Conservation (phyloP, 495 filamentous ascomycete species). For the Pyrenopolyporus hunteri region DNA sequence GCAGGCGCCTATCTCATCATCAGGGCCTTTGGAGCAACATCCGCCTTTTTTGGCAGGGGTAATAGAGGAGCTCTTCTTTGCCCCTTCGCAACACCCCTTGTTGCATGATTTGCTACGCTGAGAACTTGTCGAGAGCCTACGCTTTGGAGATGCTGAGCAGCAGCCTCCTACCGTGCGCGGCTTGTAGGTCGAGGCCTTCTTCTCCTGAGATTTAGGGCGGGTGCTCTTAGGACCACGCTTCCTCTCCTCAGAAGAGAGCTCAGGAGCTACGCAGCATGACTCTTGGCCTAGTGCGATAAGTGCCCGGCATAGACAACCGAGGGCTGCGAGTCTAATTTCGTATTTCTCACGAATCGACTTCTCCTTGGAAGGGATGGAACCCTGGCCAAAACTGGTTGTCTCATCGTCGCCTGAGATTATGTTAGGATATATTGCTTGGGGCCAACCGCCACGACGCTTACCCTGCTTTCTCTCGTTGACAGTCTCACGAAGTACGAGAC, state of each 20-base stretch:
- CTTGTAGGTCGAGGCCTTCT: slow-evolving; percentile 1
- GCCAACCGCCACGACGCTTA: neutral
- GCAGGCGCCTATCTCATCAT: slow-evolving; percentile 2
- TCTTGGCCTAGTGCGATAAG: slow-evolving; percentile 59
- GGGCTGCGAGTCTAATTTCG: slow-evolving; percentile 49
- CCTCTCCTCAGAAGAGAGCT: slow-evolving; percentile 33
- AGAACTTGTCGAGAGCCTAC: neutral
- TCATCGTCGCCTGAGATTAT: slow-evolving; percentile 19
- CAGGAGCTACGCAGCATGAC: slow-evolving; percentile 52
- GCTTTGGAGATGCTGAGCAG: slow-evolving; percentile 8
- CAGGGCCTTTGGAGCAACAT: slow-evolving; percentile 9
- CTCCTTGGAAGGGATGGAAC: slow-evolving; percentile 35
- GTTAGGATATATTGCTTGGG: slow-evolving; percentile 16
- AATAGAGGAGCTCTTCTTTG: neutral
- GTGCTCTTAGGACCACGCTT: slow-evolving; percentile 32
- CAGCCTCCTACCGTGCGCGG: slow-evolving; percentile 4
- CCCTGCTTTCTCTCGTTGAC: slow-evolving; percentile 26
- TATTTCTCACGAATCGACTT: slow-evolving; percentile 46
- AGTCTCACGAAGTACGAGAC: slow-evolving; percentile 52
- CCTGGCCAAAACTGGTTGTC: slow-evolving; percentile 37
- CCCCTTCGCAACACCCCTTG: slow-evolving; percentile 34
- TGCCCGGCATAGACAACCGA: slow-evolving; percentile 63
- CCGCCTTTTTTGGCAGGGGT: neutral
- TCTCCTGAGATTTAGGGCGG: slow-evolving; percentile 14
- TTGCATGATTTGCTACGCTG: slow-evolving; percentile 16